Evolutionary conservation across 164 flowering plant genomes (phyloP).

Genomic region (Hamamelis virginiana): DNA sequence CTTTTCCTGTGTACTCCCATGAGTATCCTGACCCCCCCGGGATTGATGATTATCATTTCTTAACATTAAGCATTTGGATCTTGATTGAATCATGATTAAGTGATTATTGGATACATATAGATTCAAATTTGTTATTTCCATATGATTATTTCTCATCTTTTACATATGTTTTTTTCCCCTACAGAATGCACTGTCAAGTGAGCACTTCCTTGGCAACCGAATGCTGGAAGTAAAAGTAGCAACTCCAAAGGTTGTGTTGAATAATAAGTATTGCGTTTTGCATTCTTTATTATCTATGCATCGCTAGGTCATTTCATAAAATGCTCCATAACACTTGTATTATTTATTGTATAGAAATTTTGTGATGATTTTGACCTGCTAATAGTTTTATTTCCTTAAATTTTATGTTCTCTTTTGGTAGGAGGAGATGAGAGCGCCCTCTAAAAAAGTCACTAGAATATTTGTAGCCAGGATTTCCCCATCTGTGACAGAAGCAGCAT

Average conservation of each 20-base stretch:
- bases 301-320: neutral
- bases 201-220: constrained; percentile 84
- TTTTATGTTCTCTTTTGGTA: constrained; percentile 20
- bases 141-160: neutral
- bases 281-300: neutral
- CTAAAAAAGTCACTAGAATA: constrained; percentile 72
- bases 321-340: neutral
- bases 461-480: constrained; percentile 85
- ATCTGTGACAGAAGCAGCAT: constrained; percentile 61
- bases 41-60: no score
- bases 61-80: no score
- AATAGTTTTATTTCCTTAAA: neutral
- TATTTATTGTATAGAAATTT: no score
- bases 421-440: constrained; percentile 86
- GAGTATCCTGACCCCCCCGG: neutral
- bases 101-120: neutral
- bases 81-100: neutral
- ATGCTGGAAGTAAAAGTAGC: constrained; percentile 95
- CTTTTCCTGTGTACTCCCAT: neutral
- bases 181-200: constrained; percentile 69
- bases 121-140: neutral
- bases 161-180: neutral
- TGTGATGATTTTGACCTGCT: neutral
- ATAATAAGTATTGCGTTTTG: constrained; percentile 3
- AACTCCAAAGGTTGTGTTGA: constrained; percentile 80